These are phyloP conservation scores for Akebia trifoliata DNA, from an alignment of 164 flowering plant genomes.

Conservation along the genomic window DNA sequence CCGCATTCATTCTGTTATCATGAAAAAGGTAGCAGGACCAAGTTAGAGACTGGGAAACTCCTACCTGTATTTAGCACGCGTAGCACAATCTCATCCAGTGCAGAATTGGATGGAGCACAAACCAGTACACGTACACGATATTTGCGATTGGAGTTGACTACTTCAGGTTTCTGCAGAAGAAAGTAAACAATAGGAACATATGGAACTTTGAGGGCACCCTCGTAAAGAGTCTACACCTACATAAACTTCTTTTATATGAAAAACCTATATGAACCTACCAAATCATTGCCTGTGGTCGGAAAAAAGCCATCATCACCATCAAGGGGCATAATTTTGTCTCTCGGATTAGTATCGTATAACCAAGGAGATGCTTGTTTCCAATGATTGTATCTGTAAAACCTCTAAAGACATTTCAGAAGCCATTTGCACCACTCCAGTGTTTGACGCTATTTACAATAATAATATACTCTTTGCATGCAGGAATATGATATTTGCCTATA, in stretches of 20 bases:
- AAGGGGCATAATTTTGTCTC: conserved; percentile 69
- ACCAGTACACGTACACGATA: conserved; percentile 92
- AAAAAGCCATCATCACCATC: conserved; percentile 95
- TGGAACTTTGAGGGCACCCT: background rate
- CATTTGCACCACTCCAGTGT: background rate
- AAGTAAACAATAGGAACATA: conserved; percentile 9
- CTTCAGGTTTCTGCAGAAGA: conserved; percentile 79
- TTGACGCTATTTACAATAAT: background rate
- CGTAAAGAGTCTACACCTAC: too few relatives aligned
- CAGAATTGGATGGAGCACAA: conserved; percentile 99
- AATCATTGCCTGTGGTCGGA: conserved; percentile 79
- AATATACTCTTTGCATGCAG: background rate
- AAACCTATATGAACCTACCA: conserved; percentile 40
- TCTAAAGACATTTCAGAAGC: conserved; percentile 1
- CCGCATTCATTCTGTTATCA: conserved; percentile 1
- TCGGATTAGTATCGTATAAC: conserved; percentile 64
- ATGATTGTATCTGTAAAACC: conserved; percentile 50
- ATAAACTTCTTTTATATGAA: too few relatives aligned
- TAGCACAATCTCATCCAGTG: conserved; percentile 96
- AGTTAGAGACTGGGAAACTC: conserved; percentile 2
- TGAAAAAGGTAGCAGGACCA: background rate
- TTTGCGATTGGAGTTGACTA: conserved; percentile 72
- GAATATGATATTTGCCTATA: background rate
- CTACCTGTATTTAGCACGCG: conserved; percentile 72
- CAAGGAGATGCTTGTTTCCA: conserved; percentile 92